Percentiles rank a stretch among this genome's conserved stretches.
These are phyloP conservation scores for Metschnikowia reukaufii DNA, from an alignment of 805 yeast species.

Conservation along the genomic window DNA sequence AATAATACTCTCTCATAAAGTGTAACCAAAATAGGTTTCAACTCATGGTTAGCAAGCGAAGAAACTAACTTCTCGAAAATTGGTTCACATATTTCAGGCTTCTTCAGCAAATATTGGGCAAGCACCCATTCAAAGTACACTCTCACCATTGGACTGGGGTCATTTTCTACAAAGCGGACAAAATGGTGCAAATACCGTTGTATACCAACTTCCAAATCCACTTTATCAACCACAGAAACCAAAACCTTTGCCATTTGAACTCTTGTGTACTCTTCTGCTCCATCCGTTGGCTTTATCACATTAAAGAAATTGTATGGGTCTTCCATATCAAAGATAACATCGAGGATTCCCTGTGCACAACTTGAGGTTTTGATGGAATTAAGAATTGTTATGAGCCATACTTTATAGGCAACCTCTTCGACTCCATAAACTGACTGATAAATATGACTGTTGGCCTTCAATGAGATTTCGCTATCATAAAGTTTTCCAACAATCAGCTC, in stretches of 20 bases:
- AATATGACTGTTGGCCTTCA: slow-evolving; percentile 23
- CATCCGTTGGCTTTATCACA: slow-evolving; percentile 60
- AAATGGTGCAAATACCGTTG: slow-evolving; percentile 32
- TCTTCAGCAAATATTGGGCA: slow-evolving; percentile 42
- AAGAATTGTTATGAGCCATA: slow-evolving; percentile 49
- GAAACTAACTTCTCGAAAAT: slow-evolving; percentile 22
- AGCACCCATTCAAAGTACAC: slow-evolving; percentile 78
- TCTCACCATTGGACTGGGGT: slow-evolving; percentile 77
- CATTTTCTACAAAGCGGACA: slow-evolving; percentile 42
- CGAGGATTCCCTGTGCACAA: slow-evolving; percentile 34
- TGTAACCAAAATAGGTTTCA: slow-evolving; percentile 54
- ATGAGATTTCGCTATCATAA: slow-evolving; percentile 47
- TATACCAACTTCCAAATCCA: slow-evolving; percentile 20
- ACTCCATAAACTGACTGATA: slow-evolving; percentile 56
- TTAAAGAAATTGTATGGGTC: slow-evolving; percentile 43
- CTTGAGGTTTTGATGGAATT: slow-evolving; percentile 28
- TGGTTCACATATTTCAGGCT: slow-evolving; percentile 17
- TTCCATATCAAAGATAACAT: slow-evolving; percentile 37
- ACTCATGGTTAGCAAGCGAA: slow-evolving; percentile 17
- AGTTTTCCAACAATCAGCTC: slow-evolving; percentile 56
- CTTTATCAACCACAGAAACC: slow-evolving; percentile 41
- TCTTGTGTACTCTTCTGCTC: slow-evolving; percentile 67
- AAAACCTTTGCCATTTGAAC: slow-evolving; percentile 56
- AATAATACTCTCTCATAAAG: slow-evolving; percentile 65
- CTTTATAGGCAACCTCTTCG: slow-evolving; percentile 55